Evolutionary conservation across 208 protist species (phyloP).

Genomic region (Acanthamoeba culbertsoni): DNA sequence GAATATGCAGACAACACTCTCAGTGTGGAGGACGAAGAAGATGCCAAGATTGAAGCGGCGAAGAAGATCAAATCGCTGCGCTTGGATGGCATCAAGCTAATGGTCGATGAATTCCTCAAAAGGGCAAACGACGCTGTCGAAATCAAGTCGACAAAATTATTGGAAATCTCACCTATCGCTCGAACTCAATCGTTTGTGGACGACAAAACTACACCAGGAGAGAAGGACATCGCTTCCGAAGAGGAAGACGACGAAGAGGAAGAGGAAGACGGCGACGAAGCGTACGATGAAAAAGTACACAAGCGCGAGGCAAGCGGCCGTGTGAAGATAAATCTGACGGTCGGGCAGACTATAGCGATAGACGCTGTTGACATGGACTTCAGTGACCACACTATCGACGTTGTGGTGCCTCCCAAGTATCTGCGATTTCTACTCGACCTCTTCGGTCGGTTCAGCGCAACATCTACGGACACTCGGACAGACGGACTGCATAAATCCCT

Average conservation of each 20-base stretch:
- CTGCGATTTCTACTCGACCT: neutral
- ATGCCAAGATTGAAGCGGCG: neutral
- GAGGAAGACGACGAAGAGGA: neutral
- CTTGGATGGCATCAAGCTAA: neutral
- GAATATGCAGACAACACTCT: neutral
- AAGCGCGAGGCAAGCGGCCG: neutral
- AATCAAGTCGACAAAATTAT: neutral
- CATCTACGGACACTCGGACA: neutral
- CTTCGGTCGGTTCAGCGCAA: neutral
- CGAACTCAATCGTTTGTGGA: neutral
- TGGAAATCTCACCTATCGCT: neutral
- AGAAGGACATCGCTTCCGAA: neutral
- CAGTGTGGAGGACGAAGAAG: neutral
- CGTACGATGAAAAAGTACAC: neutral
- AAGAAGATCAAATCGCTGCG: neutral
- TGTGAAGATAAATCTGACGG: neutral
- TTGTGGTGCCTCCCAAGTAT: neutral
- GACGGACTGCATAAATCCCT: neutral
- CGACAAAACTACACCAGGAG: neutral
- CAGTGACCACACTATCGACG: neutral
- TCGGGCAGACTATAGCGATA: neutral
- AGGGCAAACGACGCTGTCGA: neutral
- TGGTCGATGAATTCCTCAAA: constrained; percentile 8
- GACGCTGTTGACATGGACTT: neutral
- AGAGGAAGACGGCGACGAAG: neutral